Evolutionary conservation across 805 yeast species (phyloP), one percentile per base, ranked within the genome.

Genomic region (Wickerhamomyces mucosus): DNA sequence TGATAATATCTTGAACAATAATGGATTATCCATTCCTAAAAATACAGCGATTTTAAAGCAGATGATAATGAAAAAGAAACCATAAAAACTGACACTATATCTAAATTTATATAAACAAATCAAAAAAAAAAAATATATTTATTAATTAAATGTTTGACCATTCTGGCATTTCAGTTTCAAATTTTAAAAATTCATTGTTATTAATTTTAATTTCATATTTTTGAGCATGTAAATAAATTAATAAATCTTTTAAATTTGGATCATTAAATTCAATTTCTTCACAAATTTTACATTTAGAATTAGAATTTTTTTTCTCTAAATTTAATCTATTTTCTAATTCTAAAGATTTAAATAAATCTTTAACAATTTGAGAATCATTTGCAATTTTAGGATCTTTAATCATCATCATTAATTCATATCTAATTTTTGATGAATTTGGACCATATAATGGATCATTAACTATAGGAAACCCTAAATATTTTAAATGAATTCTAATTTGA

Each of bases 401-500:
- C 27, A 92, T 11, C 8, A 19, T 19, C 8, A 19, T 11, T 11
- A 11, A 19, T 19, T 19, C 21, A 11, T 8, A 19, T n/a, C n/a
- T n/a, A n/a, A n/a, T n/a, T n/a, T n/a, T n/a, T n/a, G 21, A 19
- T 8, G 10, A 55, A 0, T 51, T 42, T 0, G 66, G 57, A 0
- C 97, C 97, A 49, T 84, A 89, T 1, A 88, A 65, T 0, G 96
- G 96, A 53, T 89, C 98, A 51, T 89, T 88, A 4, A 82, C 85
- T 28, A 89, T 89, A 1, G 97, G 96, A 48, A 63, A 69, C 0
- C 96, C 96, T n/a, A 92, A 45, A 42, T 66, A 79, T 55, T 88
- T 96, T 35, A 92, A 58, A 59, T 92, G 98, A 1, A 92, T 95
- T 38, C 98, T 63, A 31, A 92, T 86, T 52, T 89, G 98, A 54